These are phyloP conservation scores for Coemansia sp. DNA, from an alignment of 192 early-diverging fungal species.

Conservation along the genomic window DNA sequence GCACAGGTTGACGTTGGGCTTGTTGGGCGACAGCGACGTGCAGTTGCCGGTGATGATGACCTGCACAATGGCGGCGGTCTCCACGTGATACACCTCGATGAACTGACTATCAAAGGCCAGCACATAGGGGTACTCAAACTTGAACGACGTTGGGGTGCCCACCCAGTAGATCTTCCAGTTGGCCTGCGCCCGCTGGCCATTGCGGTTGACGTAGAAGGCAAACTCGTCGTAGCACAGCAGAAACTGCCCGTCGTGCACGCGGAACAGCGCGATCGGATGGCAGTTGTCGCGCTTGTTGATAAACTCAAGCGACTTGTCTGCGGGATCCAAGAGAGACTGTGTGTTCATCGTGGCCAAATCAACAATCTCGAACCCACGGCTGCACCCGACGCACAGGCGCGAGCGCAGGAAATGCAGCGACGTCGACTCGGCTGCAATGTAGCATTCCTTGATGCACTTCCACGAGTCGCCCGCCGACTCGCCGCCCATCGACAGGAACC, in stretches of 20 bases:
- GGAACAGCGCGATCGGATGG: conserved; percentile 80
- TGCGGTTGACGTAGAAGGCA: conserved; percentile 89
- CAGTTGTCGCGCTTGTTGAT: conserved; percentile 75
- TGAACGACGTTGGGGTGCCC: conserved; percentile 82
- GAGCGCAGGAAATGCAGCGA: conserved; percentile 84
- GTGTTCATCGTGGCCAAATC: conserved; percentile 81
- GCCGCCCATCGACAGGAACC: conserved; percentile 41
- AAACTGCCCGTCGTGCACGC: conserved; percentile 73
- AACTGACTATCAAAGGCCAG: conserved; percentile 88
- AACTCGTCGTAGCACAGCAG: conserved; percentile 93
- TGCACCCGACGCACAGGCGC: conserved; percentile 85
- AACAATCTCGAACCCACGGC: conserved; percentile 92
- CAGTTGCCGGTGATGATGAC: conserved; percentile 61
- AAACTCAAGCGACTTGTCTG: conserved; percentile 74
- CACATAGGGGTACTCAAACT: conserved; percentile 78
- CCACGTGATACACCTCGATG: conserved; percentile 84
- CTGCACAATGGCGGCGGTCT: conserved; percentile 68
- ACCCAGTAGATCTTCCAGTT: conserved; percentile 88
- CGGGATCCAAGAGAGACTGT: conserved; percentile 82
- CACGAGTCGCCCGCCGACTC: conserved; percentile 46
- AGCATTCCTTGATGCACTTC: conserved; percentile 77
- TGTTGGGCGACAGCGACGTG: conserved; percentile 43
- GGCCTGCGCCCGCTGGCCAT: conserved; percentile 68
- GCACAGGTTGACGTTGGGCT: conserved; percentile 37
- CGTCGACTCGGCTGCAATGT: conserved; percentile 86